Evolutionary conservation across 768 basidiomycete species (phyloP).

Genomic region (Suillus fuscotomentosus): DNA sequence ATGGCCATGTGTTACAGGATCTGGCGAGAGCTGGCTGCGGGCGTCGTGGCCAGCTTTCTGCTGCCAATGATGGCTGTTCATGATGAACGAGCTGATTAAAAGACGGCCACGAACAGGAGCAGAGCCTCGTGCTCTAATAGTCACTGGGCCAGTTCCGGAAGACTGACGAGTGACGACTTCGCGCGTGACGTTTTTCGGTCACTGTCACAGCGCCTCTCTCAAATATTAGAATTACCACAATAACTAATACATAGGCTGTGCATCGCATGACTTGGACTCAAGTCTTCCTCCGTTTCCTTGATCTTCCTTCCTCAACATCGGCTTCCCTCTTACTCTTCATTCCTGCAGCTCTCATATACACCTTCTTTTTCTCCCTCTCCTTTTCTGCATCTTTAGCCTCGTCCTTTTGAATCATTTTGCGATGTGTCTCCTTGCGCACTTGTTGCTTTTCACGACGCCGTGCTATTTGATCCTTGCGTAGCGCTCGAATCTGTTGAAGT

Average conservation of each 20-base stretch:
- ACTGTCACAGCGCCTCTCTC: background rate
- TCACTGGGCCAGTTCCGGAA: background rate
- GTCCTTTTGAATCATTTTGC: conserved; percentile 73
- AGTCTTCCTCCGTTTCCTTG: conserved; percentile 54
- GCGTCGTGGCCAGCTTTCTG: conserved; percentile 16
- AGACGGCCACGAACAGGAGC: conserved; percentile 2
- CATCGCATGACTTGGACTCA: background rate
- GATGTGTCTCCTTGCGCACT: conserved; percentile 65
- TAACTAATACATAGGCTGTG: background rate
- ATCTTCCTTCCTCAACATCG: conserved; percentile 56
- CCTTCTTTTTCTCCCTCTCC: conserved; percentile 75
- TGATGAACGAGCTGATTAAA: conserved; percentile 12
- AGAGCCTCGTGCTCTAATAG: conserved; percentile 2
- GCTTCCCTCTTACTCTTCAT: conserved; percentile 68
- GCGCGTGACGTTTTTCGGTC: conserved; percentile 5
- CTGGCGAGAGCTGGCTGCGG: conserved; percentile 13
- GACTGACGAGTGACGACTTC: background rate
- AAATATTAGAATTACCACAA: background rate
- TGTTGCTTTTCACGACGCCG: conserved; percentile 83
- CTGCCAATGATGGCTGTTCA: conserved; percentile 28
- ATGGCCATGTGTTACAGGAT: conserved; percentile 12
- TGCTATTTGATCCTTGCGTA: conserved; percentile 84
- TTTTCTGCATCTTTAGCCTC: conserved; percentile 62
- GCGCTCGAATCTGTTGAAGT: conserved; percentile 89
- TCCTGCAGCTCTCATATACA: conserved; percentile 68